A percentile compares a stretch with the other conserved stretches of the same genome.
Conservation (phyloP, 768 basidiomycete genomes). For the Auriscalpium microsporum region DNA sequence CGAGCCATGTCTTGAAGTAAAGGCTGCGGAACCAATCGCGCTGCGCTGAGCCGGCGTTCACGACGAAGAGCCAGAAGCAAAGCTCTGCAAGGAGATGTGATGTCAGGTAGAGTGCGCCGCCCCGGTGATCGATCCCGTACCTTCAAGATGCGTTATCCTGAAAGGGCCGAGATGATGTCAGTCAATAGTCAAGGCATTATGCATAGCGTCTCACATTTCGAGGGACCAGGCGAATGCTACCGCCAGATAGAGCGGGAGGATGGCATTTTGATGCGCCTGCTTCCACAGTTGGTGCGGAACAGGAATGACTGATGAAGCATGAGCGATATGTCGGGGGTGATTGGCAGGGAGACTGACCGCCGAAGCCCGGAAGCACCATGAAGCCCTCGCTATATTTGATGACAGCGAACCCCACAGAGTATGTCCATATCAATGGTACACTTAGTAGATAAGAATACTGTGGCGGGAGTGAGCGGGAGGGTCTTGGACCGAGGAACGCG, state of each 20-base stretch:
- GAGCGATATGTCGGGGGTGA: neutral
- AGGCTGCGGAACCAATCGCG: conserved; percentile 70
- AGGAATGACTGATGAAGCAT: conserved; percentile 42
- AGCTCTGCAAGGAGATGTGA: conserved; percentile 41
- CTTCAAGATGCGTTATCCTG: conserved; percentile 77
- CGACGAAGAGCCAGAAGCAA: conserved; percentile 82
- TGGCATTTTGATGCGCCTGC: conserved; percentile 31
- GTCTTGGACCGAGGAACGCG: neutral
- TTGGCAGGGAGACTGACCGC: conserved; percentile 35
- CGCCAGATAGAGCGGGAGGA: conserved; percentile 58
- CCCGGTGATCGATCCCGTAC: conserved; percentile 24
- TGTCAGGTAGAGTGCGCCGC: neutral
- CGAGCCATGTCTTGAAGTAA: conserved; percentile 69
- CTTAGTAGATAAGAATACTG: conserved; percentile 67
- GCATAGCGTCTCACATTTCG: conserved; percentile 50
- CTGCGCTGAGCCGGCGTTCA: conserved; percentile 52
- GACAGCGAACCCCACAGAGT: conserved; percentile 51
- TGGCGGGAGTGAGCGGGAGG: neutral
- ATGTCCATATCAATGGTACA: conserved; percentile 51
- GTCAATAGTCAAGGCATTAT: neutral
- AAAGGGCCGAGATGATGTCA: neutral
- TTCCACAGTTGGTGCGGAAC: conserved; percentile 58
- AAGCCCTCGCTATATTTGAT: conserved; percentile 75
- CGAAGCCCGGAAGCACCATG: conserved; percentile 32
- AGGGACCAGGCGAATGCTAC: conserved; percentile 64